These are phyloP conservation scores for Eutrema heterophyllum DNA, from an alignment of 345 rosid genomes.

Conservation along the genomic window DNA sequence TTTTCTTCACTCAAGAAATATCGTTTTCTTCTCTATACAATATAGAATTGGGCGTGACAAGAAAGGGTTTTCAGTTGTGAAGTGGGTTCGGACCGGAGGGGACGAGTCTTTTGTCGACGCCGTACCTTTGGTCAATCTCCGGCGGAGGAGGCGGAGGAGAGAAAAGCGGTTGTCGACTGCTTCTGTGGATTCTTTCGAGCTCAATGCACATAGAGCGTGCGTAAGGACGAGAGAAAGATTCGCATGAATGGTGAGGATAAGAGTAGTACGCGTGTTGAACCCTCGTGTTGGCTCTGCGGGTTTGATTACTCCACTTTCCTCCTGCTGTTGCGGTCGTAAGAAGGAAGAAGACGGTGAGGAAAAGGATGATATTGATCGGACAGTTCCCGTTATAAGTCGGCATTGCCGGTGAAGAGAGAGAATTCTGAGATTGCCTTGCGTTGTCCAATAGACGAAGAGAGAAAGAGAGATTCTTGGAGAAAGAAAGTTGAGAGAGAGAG, in stretches of 20 bases:
- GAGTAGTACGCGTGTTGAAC: slow-evolving; percentile 27
- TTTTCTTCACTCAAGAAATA: slow-evolving; percentile 2
- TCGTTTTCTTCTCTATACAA: neutral
- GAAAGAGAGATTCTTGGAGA: slow-evolving; percentile 12
- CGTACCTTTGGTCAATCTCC: slow-evolving; percentile 76
- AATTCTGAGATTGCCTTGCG: neutral
- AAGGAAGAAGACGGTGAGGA: slow-evolving; percentile 13
- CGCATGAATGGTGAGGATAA: slow-evolving; percentile 30
- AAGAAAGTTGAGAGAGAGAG: slow-evolving; percentile 4
- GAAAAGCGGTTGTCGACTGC: slow-evolving; percentile 13
- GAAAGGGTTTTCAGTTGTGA: slow-evolving; percentile 45
- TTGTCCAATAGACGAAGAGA: neutral
- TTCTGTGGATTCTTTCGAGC: slow-evolving; percentile 32
- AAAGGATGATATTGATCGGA: neutral
- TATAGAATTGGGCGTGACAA: neutral
- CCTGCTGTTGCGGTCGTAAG: neutral
- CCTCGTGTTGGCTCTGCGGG: neutral
- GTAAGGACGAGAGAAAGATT: slow-evolving; percentile 29
- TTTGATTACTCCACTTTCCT: neutral
- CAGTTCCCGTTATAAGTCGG: slow-evolving; percentile 5
- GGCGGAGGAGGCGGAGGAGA: slow-evolving; percentile 22
- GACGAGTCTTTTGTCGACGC: slow-evolving; percentile 78
- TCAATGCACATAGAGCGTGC: slow-evolving; percentile 37
- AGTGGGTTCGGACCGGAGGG: slow-evolving; percentile 95
- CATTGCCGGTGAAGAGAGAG: slow-evolving; percentile 13